Base-by-base conservation (phyloP, 306 rosid species). In the Biancaea sappan region DNA sequence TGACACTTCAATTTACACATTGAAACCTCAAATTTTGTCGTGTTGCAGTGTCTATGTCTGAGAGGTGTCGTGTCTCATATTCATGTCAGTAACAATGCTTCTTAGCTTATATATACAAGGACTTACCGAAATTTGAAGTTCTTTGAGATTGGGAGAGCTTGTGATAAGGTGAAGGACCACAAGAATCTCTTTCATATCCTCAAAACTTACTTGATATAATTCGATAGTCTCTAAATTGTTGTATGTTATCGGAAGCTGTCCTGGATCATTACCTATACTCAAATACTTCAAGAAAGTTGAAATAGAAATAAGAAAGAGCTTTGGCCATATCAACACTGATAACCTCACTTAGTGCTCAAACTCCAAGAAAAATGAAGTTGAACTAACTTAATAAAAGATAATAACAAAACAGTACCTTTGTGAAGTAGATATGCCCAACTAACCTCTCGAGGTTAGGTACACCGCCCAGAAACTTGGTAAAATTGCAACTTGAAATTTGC, bases 121-220 rank as follows among this genome's bases (percentile, higher is more conserved):
- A 81, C 90, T 76, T 84, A 95, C 99, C 15, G 98, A 92, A 80
- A 95, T 82, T 31, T 86, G 97, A 80, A 95, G 93, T 67, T 92
- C 93, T 83, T 80, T 76, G 41, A 95, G 84, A 73, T 86, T 95
- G 3, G 97, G 99, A 69, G 99, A 81, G 82, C 80, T 92, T 12
- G 86, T 86, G 69, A 95, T 85, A 93, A 95, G 79, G 72, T 77
- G 88, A 82, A 95, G 92, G 84, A 92, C 87, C 12, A 95, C 98
- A 31, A 84, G 83, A 73, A 92, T 86, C 90, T 95, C 99, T 47
- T 86, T 90, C 86, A 76, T 86, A 84, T 95, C 99, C 80, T 92
- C 99, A 71, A 95, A 95, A 84, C 91, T 84, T 72, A 95, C 99
- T 88, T 90, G 93, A 84, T 81, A 66, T 83, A 95, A 80, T 82